A percentile compares a stretch with the other conserved stretches of the same genome.
Evolutionary conservation across 495 filamentous ascomycete species (phyloP).

Genomic region (Podospora comata): DNA sequence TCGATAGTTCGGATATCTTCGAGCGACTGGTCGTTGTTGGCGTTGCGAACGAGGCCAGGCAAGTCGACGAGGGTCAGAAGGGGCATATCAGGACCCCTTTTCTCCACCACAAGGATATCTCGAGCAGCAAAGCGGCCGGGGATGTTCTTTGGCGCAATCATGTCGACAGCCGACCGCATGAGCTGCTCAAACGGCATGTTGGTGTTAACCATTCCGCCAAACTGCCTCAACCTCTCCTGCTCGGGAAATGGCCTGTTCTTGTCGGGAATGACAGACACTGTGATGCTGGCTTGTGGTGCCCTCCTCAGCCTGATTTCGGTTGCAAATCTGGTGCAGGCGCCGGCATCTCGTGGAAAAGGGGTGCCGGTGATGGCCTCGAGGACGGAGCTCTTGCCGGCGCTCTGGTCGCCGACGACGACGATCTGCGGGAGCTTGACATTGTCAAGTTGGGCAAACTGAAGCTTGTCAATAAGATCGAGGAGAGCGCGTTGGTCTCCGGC

Average conservation of each 20-base stretch:
- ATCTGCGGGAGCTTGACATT: slow-evolving; percentile 61
- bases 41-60: slow-evolving; percentile 50
- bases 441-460: slow-evolving; percentile 41
- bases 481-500: slow-evolving; percentile 37
- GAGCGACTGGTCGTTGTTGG: slow-evolving; percentile 46
- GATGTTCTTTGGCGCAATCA: slow-evolving; percentile 40
- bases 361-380: slow-evolving; percentile 70
- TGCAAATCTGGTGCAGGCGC: slow-evolving; percentile 65
- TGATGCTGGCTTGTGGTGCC: slow-evolving; percentile 42
- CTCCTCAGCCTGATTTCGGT: slow-evolving; percentile 55
- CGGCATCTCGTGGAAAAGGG: slow-evolving; percentile 62
- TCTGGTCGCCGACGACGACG: slow-evolving; percentile 71
- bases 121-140: slow-evolving; percentile 40
- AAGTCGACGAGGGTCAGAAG: slow-evolving; percentile 57
- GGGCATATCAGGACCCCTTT: slow-evolving; percentile 51
- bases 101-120: slow-evolving; percentile 52
- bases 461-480: slow-evolving; percentile 41
- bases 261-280: slow-evolving; percentile 53
- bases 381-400: slow-evolving; percentile 70
- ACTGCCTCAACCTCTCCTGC: slow-evolving; percentile 43
- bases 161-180: slow-evolving; percentile 36
- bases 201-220: slow-evolving; percentile 37
- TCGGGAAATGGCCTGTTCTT: slow-evolving; percentile 34
- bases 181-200: slow-evolving; percentile 35
- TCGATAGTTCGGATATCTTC: slow-evolving; percentile 47